Evolutionary conservation across 1,284 basidiomycete genomes (phyloP), one percentile per base, ranked within the genome.

Genomic region (Ceratobasidium sp.): DNA sequence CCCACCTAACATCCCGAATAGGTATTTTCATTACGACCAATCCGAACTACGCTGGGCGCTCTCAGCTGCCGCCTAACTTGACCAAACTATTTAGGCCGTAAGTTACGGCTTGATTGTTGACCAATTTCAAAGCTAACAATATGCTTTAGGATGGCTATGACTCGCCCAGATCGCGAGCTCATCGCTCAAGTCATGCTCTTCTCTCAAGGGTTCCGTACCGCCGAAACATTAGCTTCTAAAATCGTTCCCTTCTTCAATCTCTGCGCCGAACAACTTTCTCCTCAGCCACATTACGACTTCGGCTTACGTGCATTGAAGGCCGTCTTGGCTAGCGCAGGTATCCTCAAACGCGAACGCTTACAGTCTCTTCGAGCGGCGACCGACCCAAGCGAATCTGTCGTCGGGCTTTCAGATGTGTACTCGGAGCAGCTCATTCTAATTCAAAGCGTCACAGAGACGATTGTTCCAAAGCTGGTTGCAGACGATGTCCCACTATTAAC

Each of bases 151-250:
- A 98, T 99, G 94, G 97, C 98, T 60, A 99, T 99, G 98, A 98
- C 98, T 1, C 93, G 96, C 73, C 98, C 98, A 40, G 98, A 99
- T 85, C 93, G 97, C 78, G 97, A 99, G 85, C 93, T 99, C 71
- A 99, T 99, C 82, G 98, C 98, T 1, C 98, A 99, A 86, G 98
- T 99, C 82, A 96, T 99, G 93, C 88, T 99, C 76, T 99, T 99
- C 89, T 99, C 98, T 18, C 98, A 99, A 87, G 98, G 98, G 81
- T 99, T 99, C 91, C 92, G 97, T 49, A 97, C 96, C 5, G 98
- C 98, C 4, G 98, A 99, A 85, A 93, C 91, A 0, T 90, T 99
- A 6, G 98, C 98, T 0, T 96, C 95, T 78, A 99, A 99, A 87
- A 95, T 99, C 78, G 97, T 99, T 18, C 98, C 97, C 0, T 99